Evolutionary conservation across 345 rosid species (phyloP).

Genomic region (Moringa oleifera): DNA sequence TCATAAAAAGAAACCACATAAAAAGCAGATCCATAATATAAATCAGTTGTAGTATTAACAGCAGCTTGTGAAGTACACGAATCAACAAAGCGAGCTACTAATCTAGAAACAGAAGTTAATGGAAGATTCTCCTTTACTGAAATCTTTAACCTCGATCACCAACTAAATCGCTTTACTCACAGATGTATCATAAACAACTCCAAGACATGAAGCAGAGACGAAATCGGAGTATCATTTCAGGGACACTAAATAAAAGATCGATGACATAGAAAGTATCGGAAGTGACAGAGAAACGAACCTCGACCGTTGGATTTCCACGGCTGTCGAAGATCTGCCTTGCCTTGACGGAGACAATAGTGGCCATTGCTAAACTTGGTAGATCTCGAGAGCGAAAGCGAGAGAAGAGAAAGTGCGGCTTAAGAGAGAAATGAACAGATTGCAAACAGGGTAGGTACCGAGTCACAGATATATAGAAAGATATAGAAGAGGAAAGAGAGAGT

Average conservation of each 20-base stretch:
- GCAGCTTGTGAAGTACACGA: not conserved
- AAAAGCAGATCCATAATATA: not conserved
- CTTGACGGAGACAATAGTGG: constrained; percentile 53
- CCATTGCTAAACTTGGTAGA: constrained; percentile 31
- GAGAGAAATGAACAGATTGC: not conserved
- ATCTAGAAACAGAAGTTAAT: not conserved
- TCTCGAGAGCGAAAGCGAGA: constrained; percentile 4
- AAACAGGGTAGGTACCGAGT: not conserved
- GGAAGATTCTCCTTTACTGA: not conserved
- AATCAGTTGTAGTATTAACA: not conserved
- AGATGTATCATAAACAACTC: not conserved
- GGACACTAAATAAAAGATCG: constrained; percentile 18
- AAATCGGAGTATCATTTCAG: not conserved
- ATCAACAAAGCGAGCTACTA: not conserved
- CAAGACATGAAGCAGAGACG: too few relatives aligned
- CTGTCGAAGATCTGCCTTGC: constrained; percentile 98
- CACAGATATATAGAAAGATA: too few relatives aligned
- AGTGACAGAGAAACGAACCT: constrained; percentile 40
- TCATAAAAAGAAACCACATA: too few relatives aligned
- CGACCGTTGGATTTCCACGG: constrained; percentile 98
- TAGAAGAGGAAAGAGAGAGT: not conserved
- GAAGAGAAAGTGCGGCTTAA: constrained; percentile 10
- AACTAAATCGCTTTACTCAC: not conserved
- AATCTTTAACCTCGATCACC: not conserved
- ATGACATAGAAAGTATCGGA: constrained; percentile 12